Conservation (phyloP, 2,329 filamentous ascomycete species). For the Onygena corvina region DNA sequence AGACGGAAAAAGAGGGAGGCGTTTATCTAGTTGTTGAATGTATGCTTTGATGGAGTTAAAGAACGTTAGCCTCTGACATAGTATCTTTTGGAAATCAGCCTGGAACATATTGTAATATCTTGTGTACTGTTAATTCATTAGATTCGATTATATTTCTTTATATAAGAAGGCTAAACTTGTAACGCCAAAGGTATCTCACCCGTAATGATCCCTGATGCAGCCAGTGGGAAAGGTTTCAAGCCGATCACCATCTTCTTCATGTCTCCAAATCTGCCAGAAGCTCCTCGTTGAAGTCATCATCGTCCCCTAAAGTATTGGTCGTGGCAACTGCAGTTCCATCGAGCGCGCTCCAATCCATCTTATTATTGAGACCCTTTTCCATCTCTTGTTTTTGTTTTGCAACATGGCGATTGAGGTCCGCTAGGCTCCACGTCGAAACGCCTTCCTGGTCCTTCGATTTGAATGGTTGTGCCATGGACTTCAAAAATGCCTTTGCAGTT, state of each 20-base stretch:
- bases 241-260: no score
- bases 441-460: conserved; percentile 73
- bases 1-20: not conserved
- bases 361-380: conserved; percentile 55
- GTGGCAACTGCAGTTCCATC: not conserved
- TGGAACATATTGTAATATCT: no score
- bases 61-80: not conserved
- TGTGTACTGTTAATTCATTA: no score
- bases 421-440: conserved; percentile 79
- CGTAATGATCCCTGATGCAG: no score
- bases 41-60: not conserved
- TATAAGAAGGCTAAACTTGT: no score
- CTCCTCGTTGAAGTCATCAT: conserved; percentile 32
- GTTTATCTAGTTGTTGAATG: conserved; percentile 1
- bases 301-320: conserved; percentile 19
- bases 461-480: conserved; percentile 87
- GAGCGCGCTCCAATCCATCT: conserved; percentile 13
- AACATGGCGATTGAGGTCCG: conserved; percentile 59
- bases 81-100: no score
- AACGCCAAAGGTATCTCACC: not conserved
- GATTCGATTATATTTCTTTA: no score
- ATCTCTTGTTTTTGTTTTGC: conserved; percentile 59
- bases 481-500: conserved; percentile 75
- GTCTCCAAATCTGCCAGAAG: conserved; percentile 24
- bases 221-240: no score